Evolutionary conservation across 2,329 filamentous ascomycete species (phyloP).

Genomic region (Xylariaceae sp.): DNA sequence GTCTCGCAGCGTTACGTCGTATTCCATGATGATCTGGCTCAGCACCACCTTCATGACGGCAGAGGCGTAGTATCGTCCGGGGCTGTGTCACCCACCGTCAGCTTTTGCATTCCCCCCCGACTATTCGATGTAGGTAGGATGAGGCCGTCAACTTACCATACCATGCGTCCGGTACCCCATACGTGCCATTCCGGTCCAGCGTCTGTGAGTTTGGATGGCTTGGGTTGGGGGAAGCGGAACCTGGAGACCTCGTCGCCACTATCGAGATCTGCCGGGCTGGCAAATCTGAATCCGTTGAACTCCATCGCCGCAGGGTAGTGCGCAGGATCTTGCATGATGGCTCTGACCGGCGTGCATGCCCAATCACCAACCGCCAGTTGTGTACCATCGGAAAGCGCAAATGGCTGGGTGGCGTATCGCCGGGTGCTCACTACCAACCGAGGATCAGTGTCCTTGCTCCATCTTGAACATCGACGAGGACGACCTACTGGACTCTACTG

Average conservation of each 20-base stretch:
- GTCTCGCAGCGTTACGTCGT: constrained; percentile 9
- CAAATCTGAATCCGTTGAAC: constrained; percentile 11
- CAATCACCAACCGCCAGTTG: constrained; percentile 6
- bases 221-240: constrained; percentile 5
- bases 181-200: constrained; percentile 5
- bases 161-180: constrained; percentile 13
- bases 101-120: too few relatives aligned
- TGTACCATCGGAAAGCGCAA: constrained; percentile 7
- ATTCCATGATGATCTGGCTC: constrained; percentile 9
- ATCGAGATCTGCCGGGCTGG: neutral
- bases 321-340: constrained; percentile 2
- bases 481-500: neutral
- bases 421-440: constrained; percentile 10
- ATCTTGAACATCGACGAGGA: too few relatives aligned
- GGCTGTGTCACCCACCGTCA: constrained; percentile 1
- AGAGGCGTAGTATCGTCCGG: constrained; percentile 8
- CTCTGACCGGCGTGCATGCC: constrained; percentile 7
- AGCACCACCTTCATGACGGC: constrained; percentile 14
- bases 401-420: constrained; percentile 4
- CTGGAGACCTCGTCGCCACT: neutral
- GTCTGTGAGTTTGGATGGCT: constrained; percentile 7
- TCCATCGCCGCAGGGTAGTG: constrained; percentile 1
- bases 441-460: neutral
- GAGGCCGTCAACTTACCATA: constrained; percentile 5
- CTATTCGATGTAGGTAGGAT: neutral